Base-by-base conservation (phyloP, 495 filamentous ascomycete species). In the Saxispiralis lemnorum region DNA sequence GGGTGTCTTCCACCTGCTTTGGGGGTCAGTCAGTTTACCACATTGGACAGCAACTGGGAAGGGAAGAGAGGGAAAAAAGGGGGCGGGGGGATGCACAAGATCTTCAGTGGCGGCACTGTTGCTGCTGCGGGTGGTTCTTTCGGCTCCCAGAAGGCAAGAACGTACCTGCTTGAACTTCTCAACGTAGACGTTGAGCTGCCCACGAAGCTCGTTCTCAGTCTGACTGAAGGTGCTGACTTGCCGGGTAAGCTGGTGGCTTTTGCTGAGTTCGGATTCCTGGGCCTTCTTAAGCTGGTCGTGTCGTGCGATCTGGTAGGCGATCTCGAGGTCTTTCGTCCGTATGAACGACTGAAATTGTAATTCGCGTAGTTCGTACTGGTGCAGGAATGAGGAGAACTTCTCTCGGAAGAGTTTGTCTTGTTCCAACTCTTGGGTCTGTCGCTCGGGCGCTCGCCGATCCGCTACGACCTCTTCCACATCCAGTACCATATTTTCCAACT, bases 131-230 rank as follows among this genome's bases (percentile, higher is more conserved):
- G 24, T 28, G 24, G 24, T 28, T 28, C 24, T 28, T 28, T 28
- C 24, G 4, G 24, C 24, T 28, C 24, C 34, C 34, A 36, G n/a
- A 30, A 36, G 16, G 19, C 10, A 38, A 16, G n/a, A 15, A 44
- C 76, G 59, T 76, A 95, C 89, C 81, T 97, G 89, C 66, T 96
- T 96, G 66, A 96, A 97, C 62, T 97, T 97, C 60, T 97, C 89
- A 7, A 96, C 92, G 51, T 97, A 97, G 51, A 96, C 89, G 60
- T 94, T 96, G 51, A 97, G 74, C 58, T 97, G 89, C 53, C 82
- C 92, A 39, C 89, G 69, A 40, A 97, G 68, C 54, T 97, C 89
- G 20, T 78, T 78, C 62, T 97, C 89, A 6, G 89, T 96, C 60
- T 95, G 86, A 11, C 86, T 85, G 59, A 96, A 96, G 0, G 92